phyloP scores from a whole-genome alignment of 2,329 filamentous ascomycete genomes.

The Botryotinia globosa region DNA sequence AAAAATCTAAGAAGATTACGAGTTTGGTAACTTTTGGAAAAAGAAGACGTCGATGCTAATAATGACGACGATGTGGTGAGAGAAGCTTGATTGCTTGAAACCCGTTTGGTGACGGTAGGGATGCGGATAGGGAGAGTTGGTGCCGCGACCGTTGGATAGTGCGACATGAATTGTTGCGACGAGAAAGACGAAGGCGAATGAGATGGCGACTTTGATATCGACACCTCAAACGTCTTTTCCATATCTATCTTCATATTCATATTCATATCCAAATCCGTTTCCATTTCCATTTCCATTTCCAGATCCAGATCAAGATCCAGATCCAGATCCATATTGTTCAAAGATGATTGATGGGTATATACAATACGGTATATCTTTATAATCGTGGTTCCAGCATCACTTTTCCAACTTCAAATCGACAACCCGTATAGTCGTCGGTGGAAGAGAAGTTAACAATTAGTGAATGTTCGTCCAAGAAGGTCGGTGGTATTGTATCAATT shows the following conservation, averaged over 20 bases:
- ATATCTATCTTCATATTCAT: not conserved
- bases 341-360: not conserved
- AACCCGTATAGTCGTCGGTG: conserved; percentile 1
- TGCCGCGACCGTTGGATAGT: conserved; percentile 3
- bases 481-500: not conserved
- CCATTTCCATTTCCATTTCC: too few relatives aligned
- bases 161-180: conserved; percentile 11
- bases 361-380: conserved; percentile 21
- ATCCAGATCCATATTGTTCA: not conserved
- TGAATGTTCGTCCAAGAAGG: not conserved
- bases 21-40: not conserved
- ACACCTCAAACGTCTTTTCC: not conserved
- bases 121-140: not conserved
- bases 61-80: not conserved
- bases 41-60: not conserved
- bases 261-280: too few relatives aligned
- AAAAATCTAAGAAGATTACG: conserved; percentile 20
- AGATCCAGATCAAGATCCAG: too few relatives aligned
- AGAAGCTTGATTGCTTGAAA: not conserved
- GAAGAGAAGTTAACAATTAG: not conserved
- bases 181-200: not conserved
- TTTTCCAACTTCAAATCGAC: conserved; percentile 5
- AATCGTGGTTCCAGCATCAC: conserved; percentile 38
- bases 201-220: not conserved
- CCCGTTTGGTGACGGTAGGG: not conserved